phyloP scores from a whole-genome alignment of 495 filamentous ascomycete species.

The Ramalina peruviana region DNA sequence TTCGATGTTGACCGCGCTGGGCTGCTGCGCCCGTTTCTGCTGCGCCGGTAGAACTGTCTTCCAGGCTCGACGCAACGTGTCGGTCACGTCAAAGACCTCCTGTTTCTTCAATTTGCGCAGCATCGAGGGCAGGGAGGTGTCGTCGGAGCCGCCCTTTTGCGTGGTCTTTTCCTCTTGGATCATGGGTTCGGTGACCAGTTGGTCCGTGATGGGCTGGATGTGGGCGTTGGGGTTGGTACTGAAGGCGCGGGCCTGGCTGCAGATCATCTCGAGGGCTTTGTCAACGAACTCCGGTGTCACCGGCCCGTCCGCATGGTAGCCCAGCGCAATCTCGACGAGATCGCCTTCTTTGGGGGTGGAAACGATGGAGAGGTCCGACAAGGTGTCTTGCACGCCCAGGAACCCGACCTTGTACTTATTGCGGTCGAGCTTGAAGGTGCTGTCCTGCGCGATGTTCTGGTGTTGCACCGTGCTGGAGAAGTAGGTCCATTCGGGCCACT shows the following conservation, averaged over 20 bases:
- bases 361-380: conserved; percentile 35
- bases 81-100: conserved; percentile 33
- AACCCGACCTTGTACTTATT: conserved; percentile 35
- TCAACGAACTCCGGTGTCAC: conserved; percentile 28
- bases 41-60: conserved; percentile 31
- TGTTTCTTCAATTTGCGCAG: conserved; percentile 30
- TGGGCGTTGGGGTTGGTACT: conserved; percentile 30
- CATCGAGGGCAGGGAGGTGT: conserved; percentile 22
- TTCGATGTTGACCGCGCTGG: conserved; percentile 26
- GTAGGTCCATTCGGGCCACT: conserved; percentile 40
- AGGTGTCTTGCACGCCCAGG: conserved; percentile 35
- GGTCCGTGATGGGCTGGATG: conserved; percentile 26
- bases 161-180: conserved; percentile 9
- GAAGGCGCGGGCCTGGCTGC: conserved; percentile 31
- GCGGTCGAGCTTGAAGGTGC: conserved; percentile 28
- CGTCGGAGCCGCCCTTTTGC: conserved; percentile 15
- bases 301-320: conserved; percentile 31
- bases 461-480: conserved; percentile 37
- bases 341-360: conserved; percentile 29
- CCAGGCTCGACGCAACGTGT: conserved; percentile 35
- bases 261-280: conserved; percentile 35
- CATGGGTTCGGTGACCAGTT: conserved; percentile 22
- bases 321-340: conserved; percentile 29
- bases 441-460: conserved; percentile 31
- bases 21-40: conserved; percentile 7